Conservation (phyloP, 768 basidiomycete species). For the Mycena amicta region DNA sequence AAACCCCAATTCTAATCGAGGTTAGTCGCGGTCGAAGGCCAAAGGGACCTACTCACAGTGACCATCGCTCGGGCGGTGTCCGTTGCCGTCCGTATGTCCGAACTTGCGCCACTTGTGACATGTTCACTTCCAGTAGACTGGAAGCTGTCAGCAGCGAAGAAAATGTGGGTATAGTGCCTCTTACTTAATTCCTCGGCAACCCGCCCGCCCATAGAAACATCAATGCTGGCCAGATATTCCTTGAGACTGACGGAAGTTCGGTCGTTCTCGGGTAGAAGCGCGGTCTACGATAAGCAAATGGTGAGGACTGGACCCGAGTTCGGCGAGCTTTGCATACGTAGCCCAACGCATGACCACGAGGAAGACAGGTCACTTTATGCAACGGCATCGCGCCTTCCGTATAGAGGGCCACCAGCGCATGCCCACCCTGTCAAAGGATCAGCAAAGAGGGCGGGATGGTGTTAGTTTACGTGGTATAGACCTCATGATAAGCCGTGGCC, state of each 20-base stretch:
- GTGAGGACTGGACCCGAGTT: conserved; percentile 19
- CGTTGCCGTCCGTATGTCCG: conserved; percentile 83
- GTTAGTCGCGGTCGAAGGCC: not conserved
- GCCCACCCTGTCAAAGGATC: conserved; percentile 64
- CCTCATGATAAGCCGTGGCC: conserved; percentile 96
- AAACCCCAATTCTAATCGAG: conserved; percentile 69
- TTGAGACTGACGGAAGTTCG: conserved; percentile 69
- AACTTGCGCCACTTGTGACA: conserved; percentile 90
- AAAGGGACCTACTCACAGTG: conserved; percentile 55
- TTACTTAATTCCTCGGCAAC: conserved; percentile 90
- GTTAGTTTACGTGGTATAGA: too few relatives aligned
- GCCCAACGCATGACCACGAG: conserved; percentile 92
- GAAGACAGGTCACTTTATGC: conserved; percentile 97
- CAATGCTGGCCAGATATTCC: conserved; percentile 81
- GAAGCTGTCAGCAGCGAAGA: conserved; percentile 23
- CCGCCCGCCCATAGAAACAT: conserved; percentile 92
- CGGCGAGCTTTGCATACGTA: conserved; percentile 52
- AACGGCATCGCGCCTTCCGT: conserved; percentile 95
- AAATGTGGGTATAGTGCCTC: conserved; percentile 27
- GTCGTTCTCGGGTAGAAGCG: conserved; percentile 78
- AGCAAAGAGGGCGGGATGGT: conserved; percentile 5
- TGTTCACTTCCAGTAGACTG: conserved; percentile 84
- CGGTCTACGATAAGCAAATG: conserved; percentile 52
- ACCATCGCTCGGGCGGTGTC: conserved; percentile 84
- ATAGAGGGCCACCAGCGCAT: conserved; percentile 92